phyloP scores from a whole-genome alignment of 331 rosid genomes.

The Rhamnella rubrinervis region DNA sequence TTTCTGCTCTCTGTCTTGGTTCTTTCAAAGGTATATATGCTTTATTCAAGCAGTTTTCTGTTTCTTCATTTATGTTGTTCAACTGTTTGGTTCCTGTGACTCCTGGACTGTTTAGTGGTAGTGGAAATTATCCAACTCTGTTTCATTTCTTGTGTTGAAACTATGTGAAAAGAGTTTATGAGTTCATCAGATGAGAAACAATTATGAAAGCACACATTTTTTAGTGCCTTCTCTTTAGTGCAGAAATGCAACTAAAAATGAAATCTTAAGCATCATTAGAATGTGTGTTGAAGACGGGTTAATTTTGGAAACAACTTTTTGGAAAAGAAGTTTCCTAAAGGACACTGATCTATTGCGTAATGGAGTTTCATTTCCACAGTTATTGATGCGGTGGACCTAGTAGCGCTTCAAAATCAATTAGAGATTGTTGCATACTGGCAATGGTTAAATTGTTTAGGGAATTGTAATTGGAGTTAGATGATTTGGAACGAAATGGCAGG shows the following conservation, averaged over 20 bases:
- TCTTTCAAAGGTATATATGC: constrained; percentile 26
- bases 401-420: neutral
- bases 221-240: too few species aligned
- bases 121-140: neutral
- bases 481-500: too few species aligned
- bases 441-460: neutral
- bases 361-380: neutral
- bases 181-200: neutral
- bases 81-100: neutral
- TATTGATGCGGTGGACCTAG: neutral
- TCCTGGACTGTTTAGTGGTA: neutral
- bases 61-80: neutral
- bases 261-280: neutral
- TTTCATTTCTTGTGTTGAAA: neutral
- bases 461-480: neutral
- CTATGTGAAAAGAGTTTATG: neutral
- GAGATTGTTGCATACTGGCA: neutral
- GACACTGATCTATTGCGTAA: neutral
- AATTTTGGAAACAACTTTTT: neutral
- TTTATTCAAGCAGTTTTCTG: neutral
- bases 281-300: neutral
- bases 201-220: too few species aligned
- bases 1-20: neutral
- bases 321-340: neutral
- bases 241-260: neutral